Percentiles rank a stretch among this genome's conserved stretches.
Evolutionary conservation across 805 yeast species (phyloP).

Genomic region (Priceomyces medius): DNA sequence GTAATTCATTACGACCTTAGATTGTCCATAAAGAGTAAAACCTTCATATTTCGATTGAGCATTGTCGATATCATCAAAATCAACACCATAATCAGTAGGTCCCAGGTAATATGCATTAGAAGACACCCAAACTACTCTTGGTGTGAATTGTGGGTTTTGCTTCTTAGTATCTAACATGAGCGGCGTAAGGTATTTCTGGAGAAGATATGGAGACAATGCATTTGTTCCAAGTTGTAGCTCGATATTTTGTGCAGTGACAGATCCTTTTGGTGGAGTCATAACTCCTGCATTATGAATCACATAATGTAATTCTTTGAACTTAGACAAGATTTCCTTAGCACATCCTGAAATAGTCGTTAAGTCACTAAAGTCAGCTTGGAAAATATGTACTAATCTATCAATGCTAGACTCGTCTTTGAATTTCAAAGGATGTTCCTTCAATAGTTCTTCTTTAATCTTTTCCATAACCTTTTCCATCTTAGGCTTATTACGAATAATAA

Average conservation of each 20-base stretch:
- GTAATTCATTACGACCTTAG: slow-evolving; percentile 41
- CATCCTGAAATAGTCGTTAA: slow-evolving; percentile 41
- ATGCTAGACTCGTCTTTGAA: slow-evolving; percentile 11
- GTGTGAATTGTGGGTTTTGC: slow-evolving; percentile 12
- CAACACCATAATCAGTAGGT: slow-evolving; percentile 30
- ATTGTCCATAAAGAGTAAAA: slow-evolving; percentile 35
- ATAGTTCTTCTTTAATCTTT: background rate
- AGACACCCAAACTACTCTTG: slow-evolving; percentile 47
- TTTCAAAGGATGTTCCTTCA: background rate
- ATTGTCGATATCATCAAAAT: slow-evolving; percentile 31
- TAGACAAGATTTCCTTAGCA: slow-evolving; percentile 19
- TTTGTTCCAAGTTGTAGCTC: slow-evolving; percentile 50
- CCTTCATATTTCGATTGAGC: slow-evolving; percentile 4
- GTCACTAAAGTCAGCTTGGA: slow-evolving; percentile 40
- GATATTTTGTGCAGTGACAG: slow-evolving; percentile 38
- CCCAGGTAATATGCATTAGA: slow-evolving; percentile 36
- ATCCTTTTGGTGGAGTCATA: slow-evolving; percentile 25
- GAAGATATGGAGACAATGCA: slow-evolving; percentile 44
- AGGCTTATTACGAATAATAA: slow-evolving; percentile 31
- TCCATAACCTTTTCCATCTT: slow-evolving; percentile 29
- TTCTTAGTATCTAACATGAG: slow-evolving; percentile 34
- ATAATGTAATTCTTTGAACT: slow-evolving; percentile 17
- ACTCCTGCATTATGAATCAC: slow-evolving; percentile 28
- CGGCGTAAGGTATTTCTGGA: slow-evolving; percentile 40
- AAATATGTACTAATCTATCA: slow-evolving; percentile 15